Evolutionary conservation across 1,284 basidiomycete species (phyloP).

Genomic region (Melampsora abietis-canadensis): DNA sequence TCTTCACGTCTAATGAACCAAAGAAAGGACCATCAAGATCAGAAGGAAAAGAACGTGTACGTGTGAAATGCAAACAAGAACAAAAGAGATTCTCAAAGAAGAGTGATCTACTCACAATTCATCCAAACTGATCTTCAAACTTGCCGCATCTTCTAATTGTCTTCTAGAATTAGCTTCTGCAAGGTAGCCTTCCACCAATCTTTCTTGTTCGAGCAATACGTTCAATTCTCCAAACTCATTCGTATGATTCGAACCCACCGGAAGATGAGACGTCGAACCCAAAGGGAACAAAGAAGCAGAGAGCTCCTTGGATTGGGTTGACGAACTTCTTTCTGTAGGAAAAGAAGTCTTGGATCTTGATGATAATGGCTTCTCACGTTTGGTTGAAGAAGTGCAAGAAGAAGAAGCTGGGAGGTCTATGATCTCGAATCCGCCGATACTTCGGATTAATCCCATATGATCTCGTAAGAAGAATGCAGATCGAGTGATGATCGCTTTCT

Average conservation of each 20-base stretch:
- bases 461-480: conserved; percentile 80
- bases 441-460: conserved; percentile 79
- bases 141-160: conserved; percentile 84
- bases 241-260: no score
- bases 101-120: conserved; percentile 56
- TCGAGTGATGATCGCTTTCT: conserved; percentile 72
- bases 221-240: conserved; percentile 59
- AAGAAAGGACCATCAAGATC: conserved; percentile 3
- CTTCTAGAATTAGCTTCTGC: conserved; percentile 75
- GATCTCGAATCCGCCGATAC: conserved; percentile 8
- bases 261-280: no score
- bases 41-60: background rate
- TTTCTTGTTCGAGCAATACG: conserved; percentile 84
- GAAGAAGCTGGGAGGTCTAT: background rate
- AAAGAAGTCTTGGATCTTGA: background rate
- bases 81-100: no score
- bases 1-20: conserved; percentile 14
- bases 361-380: background rate
- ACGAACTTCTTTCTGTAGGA: background rate
- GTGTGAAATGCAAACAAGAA: no score
- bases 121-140: conserved; percentile 66
- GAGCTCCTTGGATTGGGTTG: background rate
- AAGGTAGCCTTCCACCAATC: conserved; percentile 74
- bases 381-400: background rate
- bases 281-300: no score